Evolutionary conservation across 805 yeast genomes (phyloP).

Genomic region (Starmerella scarabaei): DNA sequence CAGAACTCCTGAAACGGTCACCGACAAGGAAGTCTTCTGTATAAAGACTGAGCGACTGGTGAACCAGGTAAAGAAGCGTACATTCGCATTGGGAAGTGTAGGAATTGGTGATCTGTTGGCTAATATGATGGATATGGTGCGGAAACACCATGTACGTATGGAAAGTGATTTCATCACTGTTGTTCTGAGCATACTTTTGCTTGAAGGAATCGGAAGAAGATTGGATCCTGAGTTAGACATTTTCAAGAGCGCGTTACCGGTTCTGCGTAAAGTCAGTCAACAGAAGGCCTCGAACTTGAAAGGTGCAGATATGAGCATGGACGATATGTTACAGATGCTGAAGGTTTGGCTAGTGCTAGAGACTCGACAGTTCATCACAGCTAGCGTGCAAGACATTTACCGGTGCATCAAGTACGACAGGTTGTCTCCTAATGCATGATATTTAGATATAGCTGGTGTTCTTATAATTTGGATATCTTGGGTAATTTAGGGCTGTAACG

Average conservation of each 20-base stretch:
- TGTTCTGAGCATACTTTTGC: slow-evolving; percentile 76
- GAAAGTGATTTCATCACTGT: slow-evolving; percentile 95
- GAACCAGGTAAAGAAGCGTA: slow-evolving; percentile 64
- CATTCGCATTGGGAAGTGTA: slow-evolving; percentile 84
- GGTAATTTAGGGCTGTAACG: no score
- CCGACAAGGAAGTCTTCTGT: slow-evolving; percentile 75
- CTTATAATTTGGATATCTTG: no score
- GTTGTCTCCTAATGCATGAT: slow-evolving; percentile 48
- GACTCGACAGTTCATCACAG: slow-evolving; percentile 70
- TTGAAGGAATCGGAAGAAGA: slow-evolving; percentile 93
- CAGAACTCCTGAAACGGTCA: slow-evolving; percentile 83
- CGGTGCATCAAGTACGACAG: slow-evolving; percentile 50
- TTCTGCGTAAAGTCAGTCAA: slow-evolving; percentile 54
- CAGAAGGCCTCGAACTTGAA: slow-evolving; percentile 41
- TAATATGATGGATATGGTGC: slow-evolving; percentile 78
- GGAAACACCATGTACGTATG: slow-evolving; percentile 91
- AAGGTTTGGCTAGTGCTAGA: slow-evolving; percentile 87
- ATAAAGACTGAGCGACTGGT: slow-evolving; percentile 76
- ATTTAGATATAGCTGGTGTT: no score
- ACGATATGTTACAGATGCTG: slow-evolving; percentile 60
- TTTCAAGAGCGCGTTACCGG: slow-evolving; percentile 86
- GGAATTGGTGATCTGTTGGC: slow-evolving; percentile 85
- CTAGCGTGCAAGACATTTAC: slow-evolving; percentile 60
- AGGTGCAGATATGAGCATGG: slow-evolving; percentile 30
- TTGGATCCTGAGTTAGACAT: slow-evolving; percentile 85